phyloP scores from a whole-genome alignment of 2,329 filamentous ascomycete genomes.

The Delphinella strobiligena region DNA sequence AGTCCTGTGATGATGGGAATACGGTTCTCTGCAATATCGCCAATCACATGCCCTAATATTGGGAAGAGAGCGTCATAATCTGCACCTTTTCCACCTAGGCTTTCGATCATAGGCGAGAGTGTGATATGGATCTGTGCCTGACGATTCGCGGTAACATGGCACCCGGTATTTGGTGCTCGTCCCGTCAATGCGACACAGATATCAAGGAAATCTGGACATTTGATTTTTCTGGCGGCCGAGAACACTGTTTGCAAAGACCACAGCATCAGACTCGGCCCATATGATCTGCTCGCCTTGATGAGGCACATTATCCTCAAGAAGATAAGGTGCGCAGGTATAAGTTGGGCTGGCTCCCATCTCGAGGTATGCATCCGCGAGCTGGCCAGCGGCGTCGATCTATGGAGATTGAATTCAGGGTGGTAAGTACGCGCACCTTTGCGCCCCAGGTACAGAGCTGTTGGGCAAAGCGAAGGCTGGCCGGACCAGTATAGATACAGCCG shows the following conservation, averaged over 20 bases:
- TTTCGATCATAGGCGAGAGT: conserved; percentile 1
- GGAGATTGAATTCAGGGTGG: conserved; percentile 33
- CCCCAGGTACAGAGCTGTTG: conserved; percentile 23
- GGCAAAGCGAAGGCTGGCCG: conserved; percentile 25
- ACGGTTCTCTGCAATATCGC: conserved; percentile 16
- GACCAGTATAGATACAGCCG: conserved; percentile 30
- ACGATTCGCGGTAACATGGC: conserved; percentile 18
- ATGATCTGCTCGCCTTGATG: conserved; percentile 28
- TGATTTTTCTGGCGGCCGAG: conserved; percentile 32
- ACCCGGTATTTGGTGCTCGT: conserved; percentile 19
- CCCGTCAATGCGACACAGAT: conserved; percentile 33
- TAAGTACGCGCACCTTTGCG: conserved; percentile 26
- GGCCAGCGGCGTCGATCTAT: conserved; percentile 31
- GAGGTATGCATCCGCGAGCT: conserved; percentile 26
- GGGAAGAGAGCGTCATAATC: conserved; percentile 28
- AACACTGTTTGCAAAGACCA: conserved; percentile 35
- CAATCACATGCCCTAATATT: conserved; percentile 27
- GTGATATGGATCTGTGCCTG: conserved; percentile 8
- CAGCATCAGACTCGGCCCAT: conserved; percentile 36
- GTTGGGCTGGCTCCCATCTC: conserved; percentile 29
- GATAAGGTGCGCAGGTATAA: conserved; percentile 35
- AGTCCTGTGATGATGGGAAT: conserved; percentile 28
- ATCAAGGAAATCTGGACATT: conserved; percentile 36
- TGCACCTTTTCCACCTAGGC: background rate
- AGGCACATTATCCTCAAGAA: conserved; percentile 22